phyloP scores from a whole-genome alignment of 768 basidiomycete genomes.

The Tylopilus balloui region DNA sequence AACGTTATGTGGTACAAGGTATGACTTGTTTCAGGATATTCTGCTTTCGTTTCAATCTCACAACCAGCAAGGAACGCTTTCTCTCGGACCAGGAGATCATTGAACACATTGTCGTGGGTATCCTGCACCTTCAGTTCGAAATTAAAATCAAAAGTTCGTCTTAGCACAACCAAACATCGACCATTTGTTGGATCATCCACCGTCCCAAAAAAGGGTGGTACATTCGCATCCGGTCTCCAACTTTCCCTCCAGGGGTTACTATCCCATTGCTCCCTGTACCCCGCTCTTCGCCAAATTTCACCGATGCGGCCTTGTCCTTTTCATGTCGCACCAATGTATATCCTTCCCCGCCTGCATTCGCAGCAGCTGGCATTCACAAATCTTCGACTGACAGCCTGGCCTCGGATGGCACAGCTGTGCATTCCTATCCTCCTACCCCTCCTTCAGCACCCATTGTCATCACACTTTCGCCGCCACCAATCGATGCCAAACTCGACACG shows the following conservation, averaged over 20 bases:
- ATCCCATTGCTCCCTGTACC: slow-evolving; percentile 53
- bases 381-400: slow-evolving; percentile 26
- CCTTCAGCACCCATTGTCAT: slow-evolving; percentile 31
- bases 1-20: slow-evolving; percentile 75
- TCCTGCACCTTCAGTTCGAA: background rate
- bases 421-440: slow-evolving; percentile 60
- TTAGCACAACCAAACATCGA: slow-evolving; percentile 65
- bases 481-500: slow-evolving; percentile 27
- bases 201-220: slow-evolving; percentile 83
- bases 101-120: slow-evolving; percentile 65
- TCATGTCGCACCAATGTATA: slow-evolving; percentile 45
- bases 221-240: slow-evolving; percentile 67
- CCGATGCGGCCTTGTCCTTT: slow-evolving; percentile 50
- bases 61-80: slow-evolving; percentile 57
- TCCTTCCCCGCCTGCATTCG: slow-evolving; percentile 20
- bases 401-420: slow-evolving; percentile 35
- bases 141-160: background rate
- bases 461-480: slow-evolving; percentile 32
- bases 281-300: slow-evolving; percentile 42
- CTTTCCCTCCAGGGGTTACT: slow-evolving; percentile 58
- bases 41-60: slow-evolving; percentile 8
- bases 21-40: slow-evolving; percentile 12
- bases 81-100: slow-evolving; percentile 71
- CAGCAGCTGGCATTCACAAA: slow-evolving; percentile 8
- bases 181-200: slow-evolving; percentile 71